Percentiles rank a stretch among this genome's conserved stretches.
phyloP scores from a whole-genome alignment of 2,329 filamentous ascomycete genomes.

The Cytospora chrysosperma region DNA sequence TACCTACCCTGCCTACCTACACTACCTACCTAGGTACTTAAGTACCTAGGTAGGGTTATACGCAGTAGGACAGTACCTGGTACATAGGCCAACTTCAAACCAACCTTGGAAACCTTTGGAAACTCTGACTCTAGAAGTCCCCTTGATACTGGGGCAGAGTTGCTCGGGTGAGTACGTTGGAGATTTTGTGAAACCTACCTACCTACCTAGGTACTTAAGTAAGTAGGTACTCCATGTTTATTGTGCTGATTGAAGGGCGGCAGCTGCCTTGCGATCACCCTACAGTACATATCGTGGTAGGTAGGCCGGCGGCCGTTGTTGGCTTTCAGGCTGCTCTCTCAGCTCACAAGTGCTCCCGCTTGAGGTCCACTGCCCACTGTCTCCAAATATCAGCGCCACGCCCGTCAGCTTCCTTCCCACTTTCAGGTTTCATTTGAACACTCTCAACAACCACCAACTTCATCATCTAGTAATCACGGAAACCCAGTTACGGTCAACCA shows the following conservation, averaged over 20 bases:
- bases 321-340: background rate
- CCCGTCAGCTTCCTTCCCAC: background rate
- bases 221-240: background rate
- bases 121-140: background rate
- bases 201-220: no score
- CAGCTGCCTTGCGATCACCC: background rate
- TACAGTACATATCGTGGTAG: no score
- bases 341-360: background rate
- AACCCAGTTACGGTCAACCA: background rate
- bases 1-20: no score
- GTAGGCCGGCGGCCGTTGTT: background rate
- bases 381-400: background rate
- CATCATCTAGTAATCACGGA: background rate
- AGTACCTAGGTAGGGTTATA: background rate
- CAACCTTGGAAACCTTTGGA: no score
- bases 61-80: background rate
- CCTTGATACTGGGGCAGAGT: background rate
- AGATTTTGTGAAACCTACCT: no score
- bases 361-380: background rate
- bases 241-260: background rate
- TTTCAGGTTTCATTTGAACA: background rate
- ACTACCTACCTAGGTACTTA: background rate
- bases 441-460: background rate
- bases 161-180: no score
- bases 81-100: background rate